phyloP scores from a whole-genome alignment of 306 rosid species.

The Betula pendula region DNA sequence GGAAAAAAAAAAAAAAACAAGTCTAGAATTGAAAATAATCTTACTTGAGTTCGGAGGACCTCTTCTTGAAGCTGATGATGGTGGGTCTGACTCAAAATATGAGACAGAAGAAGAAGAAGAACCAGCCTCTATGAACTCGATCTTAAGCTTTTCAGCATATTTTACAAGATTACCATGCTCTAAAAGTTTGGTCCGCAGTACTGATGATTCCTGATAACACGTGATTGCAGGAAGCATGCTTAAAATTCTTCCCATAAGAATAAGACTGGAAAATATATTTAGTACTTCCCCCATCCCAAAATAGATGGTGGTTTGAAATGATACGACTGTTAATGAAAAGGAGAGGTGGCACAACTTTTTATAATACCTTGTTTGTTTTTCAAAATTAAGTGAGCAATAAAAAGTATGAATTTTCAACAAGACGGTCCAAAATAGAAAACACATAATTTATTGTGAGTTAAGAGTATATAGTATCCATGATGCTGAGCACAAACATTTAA shows the following conservation, averaged over 20 bases:
- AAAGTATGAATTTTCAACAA: not conserved
- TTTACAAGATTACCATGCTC: slow-evolving; percentile 73
- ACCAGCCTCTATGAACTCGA: slow-evolving; percentile 51
- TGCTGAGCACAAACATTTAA: not conserved
- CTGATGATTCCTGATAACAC: slow-evolving; percentile 74
- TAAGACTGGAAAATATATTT: not conserved
- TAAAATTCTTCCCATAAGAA: slow-evolving; percentile 6
- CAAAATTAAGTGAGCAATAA: not conserved
- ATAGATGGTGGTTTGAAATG: not conserved
- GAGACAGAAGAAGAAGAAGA: slow-evolving; percentile 49
- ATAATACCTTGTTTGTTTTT: not conserved
- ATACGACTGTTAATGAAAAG: not conserved
- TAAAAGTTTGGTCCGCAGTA: slow-evolving; percentile 59
- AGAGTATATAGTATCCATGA: not conserved
- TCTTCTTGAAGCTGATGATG: slow-evolving; percentile 61
- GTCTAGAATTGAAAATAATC: slow-evolving; percentile 35
- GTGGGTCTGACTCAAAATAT: slow-evolving; percentile 40
- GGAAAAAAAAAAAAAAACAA: slow-evolving; percentile 6
- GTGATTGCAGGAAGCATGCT: slow-evolving; percentile 29
- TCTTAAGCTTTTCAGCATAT: slow-evolving; percentile 63
- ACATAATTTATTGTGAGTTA: not conserved
- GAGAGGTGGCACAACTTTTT: not conserved
- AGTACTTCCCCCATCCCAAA: not conserved
- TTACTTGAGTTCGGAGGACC: slow-evolving; percentile 66
- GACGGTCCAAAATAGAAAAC: not conserved